These are phyloP conservation scores for Stropharia rugosoannulata DNA, from an alignment of 768 basidiomycete genomes.

Conservation along the genomic window DNA sequence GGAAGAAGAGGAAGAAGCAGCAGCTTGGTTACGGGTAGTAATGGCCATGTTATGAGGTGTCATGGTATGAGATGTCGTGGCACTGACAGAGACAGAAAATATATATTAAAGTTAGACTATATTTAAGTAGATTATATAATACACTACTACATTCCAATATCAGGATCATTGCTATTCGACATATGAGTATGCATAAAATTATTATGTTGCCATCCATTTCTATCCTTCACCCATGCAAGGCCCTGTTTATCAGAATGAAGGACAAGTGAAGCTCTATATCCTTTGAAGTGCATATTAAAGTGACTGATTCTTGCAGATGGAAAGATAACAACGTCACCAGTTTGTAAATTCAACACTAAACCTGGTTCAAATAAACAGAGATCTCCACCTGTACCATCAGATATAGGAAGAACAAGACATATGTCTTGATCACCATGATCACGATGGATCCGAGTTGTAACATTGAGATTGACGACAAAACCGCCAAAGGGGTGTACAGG, in stretches of 20 bases:
- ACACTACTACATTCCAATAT: background rate
- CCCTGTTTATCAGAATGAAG: constrained; percentile 11
- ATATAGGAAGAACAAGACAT: constrained; percentile 15
- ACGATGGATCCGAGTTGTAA: constrained; percentile 10
- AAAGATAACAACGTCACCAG: constrained; percentile 16
- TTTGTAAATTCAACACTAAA: constrained; percentile 9
- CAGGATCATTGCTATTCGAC: background rate
- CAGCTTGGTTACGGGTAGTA: too few species aligned
- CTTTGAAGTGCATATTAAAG: too few species aligned
- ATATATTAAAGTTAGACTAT: too few species aligned
- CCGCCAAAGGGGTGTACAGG: constrained; percentile 14
- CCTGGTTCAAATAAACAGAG: constrained; percentile 16
- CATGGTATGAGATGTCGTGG: too few species aligned
- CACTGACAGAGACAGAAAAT: too few species aligned
- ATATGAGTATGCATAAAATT: background rate
- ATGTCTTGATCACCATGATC: constrained; percentile 11
- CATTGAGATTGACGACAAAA: constrained; percentile 17
- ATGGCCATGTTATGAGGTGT: too few species aligned
- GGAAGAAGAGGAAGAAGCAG: too few species aligned
- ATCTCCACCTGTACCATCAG: constrained; percentile 13
- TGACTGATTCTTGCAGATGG: constrained; percentile 13
- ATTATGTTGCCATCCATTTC: constrained; percentile 10
- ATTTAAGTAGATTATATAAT: background rate
- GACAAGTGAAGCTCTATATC: constrained; percentile 17
- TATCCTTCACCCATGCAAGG: background rate